Percentiles rank a stretch among this genome's conserved stretches.
phyloP scores from a whole-genome alignment of 2,329 filamentous ascomycete genomes.

The Karstenula rhodostoma region DNA sequence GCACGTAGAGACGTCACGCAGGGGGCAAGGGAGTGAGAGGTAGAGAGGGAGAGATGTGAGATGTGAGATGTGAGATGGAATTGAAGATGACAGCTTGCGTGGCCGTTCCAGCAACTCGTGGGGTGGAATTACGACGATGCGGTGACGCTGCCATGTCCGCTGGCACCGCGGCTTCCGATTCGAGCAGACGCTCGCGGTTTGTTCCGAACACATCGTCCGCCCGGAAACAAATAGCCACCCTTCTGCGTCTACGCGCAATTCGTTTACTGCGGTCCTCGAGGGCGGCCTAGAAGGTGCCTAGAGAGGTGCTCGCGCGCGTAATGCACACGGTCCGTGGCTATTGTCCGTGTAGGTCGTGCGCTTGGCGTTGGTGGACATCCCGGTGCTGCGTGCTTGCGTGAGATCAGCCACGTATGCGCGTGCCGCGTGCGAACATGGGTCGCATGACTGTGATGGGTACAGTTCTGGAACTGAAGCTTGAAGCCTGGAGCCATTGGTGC shows the following conservation, averaged over 20 bases:
- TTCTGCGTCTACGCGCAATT: neutral
- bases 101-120: neutral
- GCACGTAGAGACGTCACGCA: neutral
- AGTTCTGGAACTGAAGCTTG: neutral
- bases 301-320: neutral
- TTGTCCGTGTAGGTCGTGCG: neutral
- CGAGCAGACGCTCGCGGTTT: neutral
- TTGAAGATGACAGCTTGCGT: neutral
- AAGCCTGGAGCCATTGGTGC: neutral
- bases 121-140: neutral
- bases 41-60: too few species aligned
- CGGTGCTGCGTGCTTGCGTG: constrained; percentile 4
- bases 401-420: neutral
- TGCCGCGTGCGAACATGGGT: neutral
- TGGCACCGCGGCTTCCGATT: neutral
- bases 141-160: neutral
- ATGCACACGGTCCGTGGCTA: neutral
- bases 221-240: neutral
- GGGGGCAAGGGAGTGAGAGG: too few species aligned
- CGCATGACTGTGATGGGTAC: neutral
- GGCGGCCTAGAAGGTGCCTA: neutral
- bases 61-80: too few species aligned
- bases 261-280: neutral
- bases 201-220: neutral
- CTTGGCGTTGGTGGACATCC: neutral